Conservation (phyloP, 495 filamentous ascomycete genomes). For the Aspergillus diversus region DNA sequence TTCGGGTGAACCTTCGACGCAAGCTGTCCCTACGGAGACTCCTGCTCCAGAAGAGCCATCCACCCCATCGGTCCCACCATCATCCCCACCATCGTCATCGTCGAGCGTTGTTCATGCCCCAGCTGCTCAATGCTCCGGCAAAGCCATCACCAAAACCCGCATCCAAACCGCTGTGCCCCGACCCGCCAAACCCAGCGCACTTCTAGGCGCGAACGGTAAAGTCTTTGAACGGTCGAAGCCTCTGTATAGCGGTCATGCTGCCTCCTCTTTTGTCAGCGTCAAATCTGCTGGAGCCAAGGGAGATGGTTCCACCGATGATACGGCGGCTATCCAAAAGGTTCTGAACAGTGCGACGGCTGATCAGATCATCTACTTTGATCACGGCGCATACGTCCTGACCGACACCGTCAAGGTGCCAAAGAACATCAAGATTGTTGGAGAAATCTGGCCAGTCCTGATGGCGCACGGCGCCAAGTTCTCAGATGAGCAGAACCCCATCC, state of each 20-base stretch:
- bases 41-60: conserved; percentile 14
- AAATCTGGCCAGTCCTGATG: conserved; percentile 89
- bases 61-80: conserved; percentile 13
- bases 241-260: conserved; percentile 59
- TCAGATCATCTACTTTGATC: conserved; percentile 88
- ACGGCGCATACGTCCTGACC: conserved; percentile 85
- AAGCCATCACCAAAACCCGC: conserved; percentile 38
- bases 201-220: conserved; percentile 46
- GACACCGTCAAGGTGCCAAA: conserved; percentile 80
- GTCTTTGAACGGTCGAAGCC: conserved; percentile 71
- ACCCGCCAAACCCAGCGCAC: conserved; percentile 39
- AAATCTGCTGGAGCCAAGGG: conserved; percentile 79
- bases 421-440: conserved; percentile 73
- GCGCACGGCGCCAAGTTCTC: conserved; percentile 73
- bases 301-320: conserved; percentile 66
- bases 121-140: conserved; percentile 37
- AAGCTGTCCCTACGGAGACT: not conserved
- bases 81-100: not conserved
- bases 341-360: conserved; percentile 60
- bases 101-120: conserved; percentile 23
- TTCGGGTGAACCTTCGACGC: not conserved
- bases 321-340: conserved; percentile 68
- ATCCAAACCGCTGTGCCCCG: conserved; percentile 42
- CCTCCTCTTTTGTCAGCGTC: conserved; percentile 65
- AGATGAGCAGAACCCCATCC: conserved; percentile 66